Evolutionary conservation across 805 yeast genomes (phyloP), one percentile per base, ranked within the genome.

Genomic region (Lipomyces kockii): DNA sequence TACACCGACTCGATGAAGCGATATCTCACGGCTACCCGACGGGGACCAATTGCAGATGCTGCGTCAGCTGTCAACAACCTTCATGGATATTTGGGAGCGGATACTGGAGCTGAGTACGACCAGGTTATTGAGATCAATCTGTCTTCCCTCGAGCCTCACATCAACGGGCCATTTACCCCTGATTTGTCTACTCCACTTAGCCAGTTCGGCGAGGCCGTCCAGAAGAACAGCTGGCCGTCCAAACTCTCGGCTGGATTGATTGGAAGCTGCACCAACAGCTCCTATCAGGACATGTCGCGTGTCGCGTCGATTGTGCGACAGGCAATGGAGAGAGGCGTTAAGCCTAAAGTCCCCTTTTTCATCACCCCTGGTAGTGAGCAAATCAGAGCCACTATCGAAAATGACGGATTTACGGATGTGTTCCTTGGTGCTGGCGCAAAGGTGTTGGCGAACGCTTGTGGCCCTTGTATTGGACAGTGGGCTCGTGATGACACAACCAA

Each of bases 391-490:
- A 94, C 98, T 73, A 94, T 94, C 80, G 97, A 89, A 79, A 89
- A 97, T 81, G 98, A 94, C 80, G 98, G 98, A 71, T 89, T 90
- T 80, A 87, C 94, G 74, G 84, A 89, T 74, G 89, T 95, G 74
- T 92, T 94, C 81, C 87, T 89, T 78, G 92, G 91, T 77, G 90
- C 89, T 76, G 98, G 98, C 75, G 98, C 97, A 79, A 85, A 89
- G 69, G 98, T 94, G 64, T 84, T 94, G 78, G 98, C 98, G 70
- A 94, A 94, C 79, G 98, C 98, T 67, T 94, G 98, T 85, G 98
- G 98, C 78, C 98, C 98, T 78, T 93, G 98, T 86, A 93, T 93
- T 78, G 98, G 98, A 78, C 98, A 94, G 85, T 94, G 98, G 98
- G 97, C 93, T 81, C 90, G 98, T 83, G 90, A 85, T 77, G 93